Evolutionary conservation across 75 land plant genomes (phyloP), one percentile per base, ranked within the genome.

Genomic region (Pinus albicaulis): DNA sequence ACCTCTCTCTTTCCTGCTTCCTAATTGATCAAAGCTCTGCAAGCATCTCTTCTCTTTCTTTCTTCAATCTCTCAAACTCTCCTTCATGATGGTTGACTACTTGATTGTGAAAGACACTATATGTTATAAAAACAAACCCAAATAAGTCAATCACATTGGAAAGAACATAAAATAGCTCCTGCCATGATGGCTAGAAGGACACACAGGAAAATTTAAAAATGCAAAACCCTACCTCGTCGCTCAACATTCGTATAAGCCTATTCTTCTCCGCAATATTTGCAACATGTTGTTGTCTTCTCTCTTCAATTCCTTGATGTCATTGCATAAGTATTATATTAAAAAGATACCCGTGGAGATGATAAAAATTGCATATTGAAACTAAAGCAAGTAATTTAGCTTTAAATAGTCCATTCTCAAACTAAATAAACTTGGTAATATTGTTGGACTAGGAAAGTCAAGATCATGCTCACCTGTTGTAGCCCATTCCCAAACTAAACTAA

Each of bases 231-330:
- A 92, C 99, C 99, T 96, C 92, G 53, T 89, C 87, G 6, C 86
- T 90, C 26, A 76, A 52, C 95, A 96, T 94, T 55, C 90, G 71
- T 13, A 81, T 44, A 4, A 96, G 80, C 63, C 99, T 90, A 61
- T 87, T 80, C 78, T 96, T 96, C 85, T 96, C 90, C 55, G 75
- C 76, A 41, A 96, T 77, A 59, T 96, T 95, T 15, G 89, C 88
- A n/a, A 85, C 89, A 76, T 96, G 98, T 56, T 88, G 92, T 70
- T 85, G 89, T 77, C 82, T 81, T 81, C 98, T 92, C 13, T 88
- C 82, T 76, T 94, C 99, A 81, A 90, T 82, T 57, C 93, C 92
- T 80, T 74, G 88, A 98, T 96, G 91, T 71, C 85, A 74, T 72
- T 14, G 74, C 14, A 24, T 16, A 44, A 48, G n/a, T 48, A 70